Conservation (phyloP, 805 yeast genomes). For the Kurtzmaniella fragi region DNA sequence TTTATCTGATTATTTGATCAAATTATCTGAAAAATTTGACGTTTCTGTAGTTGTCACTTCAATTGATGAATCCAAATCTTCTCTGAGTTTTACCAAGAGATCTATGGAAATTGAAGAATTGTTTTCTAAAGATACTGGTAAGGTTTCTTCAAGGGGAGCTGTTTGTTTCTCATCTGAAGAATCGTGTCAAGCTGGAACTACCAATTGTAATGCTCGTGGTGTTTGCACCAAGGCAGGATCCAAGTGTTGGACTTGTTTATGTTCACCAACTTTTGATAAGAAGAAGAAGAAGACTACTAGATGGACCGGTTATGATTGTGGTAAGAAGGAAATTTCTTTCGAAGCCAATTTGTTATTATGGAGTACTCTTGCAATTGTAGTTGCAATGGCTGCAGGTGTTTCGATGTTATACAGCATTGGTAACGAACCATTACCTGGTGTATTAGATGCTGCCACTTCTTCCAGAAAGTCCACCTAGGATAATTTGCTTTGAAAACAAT, state of each 20-base stretch:
- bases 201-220: constrained; percentile 52
- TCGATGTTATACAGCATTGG: constrained; percentile 52
- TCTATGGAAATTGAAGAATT: constrained; percentile 2
- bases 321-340: constrained; percentile 61
- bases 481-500: too few species aligned
- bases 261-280: constrained; percentile 40
- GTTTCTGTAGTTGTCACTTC: constrained; percentile 30
- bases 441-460: constrained; percentile 54
- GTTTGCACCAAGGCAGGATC: constrained; percentile 33
- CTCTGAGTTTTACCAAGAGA: constrained; percentile 1
- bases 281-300: constrained; percentile 41
- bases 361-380: constrained; percentile 48
- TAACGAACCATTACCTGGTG: constrained; percentile 61
- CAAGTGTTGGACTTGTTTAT: constrained; percentile 48
- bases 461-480: constrained; percentile 27
- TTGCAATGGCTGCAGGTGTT: constrained; percentile 47
- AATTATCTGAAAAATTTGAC: constrained; percentile 16
- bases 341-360: constrained; percentile 68
- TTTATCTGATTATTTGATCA: constrained; percentile 22
- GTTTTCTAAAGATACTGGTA: background rate
- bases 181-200: constrained; percentile 42
- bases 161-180: constrained; percentile 40
- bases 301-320: constrained; percentile 59
- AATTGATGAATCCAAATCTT: background rate
- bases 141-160: constrained; percentile 7